These are phyloP conservation scores for Wakefieldia striispora DNA, from an alignment of 768 basidiomycete genomes.

Conservation along the genomic window DNA sequence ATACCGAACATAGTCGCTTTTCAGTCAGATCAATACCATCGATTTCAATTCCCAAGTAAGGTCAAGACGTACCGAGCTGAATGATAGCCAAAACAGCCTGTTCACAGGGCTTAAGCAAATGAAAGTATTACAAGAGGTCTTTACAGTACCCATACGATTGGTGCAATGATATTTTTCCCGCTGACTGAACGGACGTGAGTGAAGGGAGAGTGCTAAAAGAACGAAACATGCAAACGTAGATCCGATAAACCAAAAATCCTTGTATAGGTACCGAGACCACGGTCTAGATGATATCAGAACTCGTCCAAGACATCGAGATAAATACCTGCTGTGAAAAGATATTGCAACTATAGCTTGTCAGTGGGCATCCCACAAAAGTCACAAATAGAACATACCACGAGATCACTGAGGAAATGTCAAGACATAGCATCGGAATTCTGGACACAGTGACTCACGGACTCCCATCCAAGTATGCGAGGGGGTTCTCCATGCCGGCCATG, in stretches of 20 bases:
- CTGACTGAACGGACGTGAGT: slow-evolving; percentile 1
- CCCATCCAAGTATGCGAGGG: neutral
- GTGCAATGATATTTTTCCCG: neutral
- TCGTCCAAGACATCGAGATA: neutral
- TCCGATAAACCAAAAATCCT: slow-evolving; percentile 8
- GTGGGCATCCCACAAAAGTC: neutral
- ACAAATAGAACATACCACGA: neutral
- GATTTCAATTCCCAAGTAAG: too few species aligned
- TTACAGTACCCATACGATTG: slow-evolving; percentile 4
- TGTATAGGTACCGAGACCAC: slow-evolving; percentile 1
- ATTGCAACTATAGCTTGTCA: slow-evolving; percentile 1
- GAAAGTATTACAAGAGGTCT: slow-evolving; percentile 10
- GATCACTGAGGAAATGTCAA: neutral
- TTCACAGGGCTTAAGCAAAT: neutral
- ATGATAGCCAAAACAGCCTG: neutral
- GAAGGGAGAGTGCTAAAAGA: neutral
- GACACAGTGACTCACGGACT: neutral
- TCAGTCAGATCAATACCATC: too few species aligned
- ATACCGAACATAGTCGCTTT: too few species aligned
- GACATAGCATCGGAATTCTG: neutral
- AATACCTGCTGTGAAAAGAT: slow-evolving; percentile 1
- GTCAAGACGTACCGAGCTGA: neutral
- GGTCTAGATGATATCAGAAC: neutral
- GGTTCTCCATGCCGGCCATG: neutral
- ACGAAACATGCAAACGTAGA: slow-evolving; percentile 2